Conservation (phyloP, 1,284 basidiomycete genomes). For the Cryptococcus sp. region DNA sequence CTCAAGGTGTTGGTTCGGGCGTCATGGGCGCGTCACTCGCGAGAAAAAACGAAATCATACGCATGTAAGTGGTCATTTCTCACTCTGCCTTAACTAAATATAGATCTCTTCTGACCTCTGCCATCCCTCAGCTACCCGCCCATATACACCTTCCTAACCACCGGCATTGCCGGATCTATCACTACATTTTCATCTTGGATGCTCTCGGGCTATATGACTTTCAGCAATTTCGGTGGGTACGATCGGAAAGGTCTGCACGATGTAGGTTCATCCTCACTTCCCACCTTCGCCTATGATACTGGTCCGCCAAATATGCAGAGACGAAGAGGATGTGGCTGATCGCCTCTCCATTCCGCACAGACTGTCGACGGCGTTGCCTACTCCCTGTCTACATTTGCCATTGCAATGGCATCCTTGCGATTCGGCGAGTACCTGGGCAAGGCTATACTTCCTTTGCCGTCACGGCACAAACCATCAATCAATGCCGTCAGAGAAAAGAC, state of each 20-base stretch:
- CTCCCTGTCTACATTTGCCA: conserved; percentile 71
- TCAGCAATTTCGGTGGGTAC: conserved; percentile 67
- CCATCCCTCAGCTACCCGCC: conserved; percentile 69
- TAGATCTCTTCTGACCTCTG: neutral
- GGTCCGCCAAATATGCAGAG: neutral
- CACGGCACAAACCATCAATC: neutral
- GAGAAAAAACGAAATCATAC: conserved; percentile 68
- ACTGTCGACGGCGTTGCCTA: conserved; percentile 82
- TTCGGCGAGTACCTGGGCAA: conserved; percentile 41
- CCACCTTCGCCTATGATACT: neutral
- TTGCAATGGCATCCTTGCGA: conserved; percentile 59
- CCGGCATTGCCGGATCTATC: conserved; percentile 92
- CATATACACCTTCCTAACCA: conserved; percentile 82
- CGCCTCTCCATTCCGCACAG: conserved; percentile 54
- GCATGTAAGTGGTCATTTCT: conserved; percentile 64
- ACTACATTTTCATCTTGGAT: conserved; percentile 98
- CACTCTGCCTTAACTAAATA: neutral
- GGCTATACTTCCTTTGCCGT: conserved; percentile 60
- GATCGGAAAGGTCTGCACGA: conserved; percentile 71
- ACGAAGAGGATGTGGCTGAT: neutral
- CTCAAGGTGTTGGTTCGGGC: conserved; percentile 85
- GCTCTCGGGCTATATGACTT: conserved; percentile 80
- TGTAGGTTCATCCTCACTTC: conserved; percentile 59
- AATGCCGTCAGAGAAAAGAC: neutral
- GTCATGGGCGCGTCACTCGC: conserved; percentile 81